Percentiles rank a stretch among this genome's conserved stretches.
Conservation (phyloP, 2,329 filamentous ascomycete genomes). For the Coleophoma cylindrospora region DNA sequence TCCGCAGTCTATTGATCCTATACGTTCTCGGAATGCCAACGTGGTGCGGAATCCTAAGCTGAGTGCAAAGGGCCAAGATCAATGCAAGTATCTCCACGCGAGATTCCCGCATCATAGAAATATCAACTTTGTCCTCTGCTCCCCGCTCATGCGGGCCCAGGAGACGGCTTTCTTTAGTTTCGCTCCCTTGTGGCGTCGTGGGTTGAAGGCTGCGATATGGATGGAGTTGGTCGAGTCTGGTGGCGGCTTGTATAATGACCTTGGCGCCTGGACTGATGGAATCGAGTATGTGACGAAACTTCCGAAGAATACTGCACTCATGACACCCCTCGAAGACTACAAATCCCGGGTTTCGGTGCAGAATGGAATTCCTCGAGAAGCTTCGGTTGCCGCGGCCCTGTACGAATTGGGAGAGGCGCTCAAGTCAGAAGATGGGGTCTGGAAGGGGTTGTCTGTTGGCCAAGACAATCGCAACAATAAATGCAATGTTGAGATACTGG, state of each 20-base stretch:
- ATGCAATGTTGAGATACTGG: constrained; percentile 4
- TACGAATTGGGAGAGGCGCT: constrained; percentile 1
- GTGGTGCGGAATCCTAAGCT: background rate
- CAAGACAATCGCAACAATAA: background rate
- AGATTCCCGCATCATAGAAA: constrained; percentile 33
- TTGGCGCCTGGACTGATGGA: background rate
- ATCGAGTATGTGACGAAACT: background rate
- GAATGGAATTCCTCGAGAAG: no score
- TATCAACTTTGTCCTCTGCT: constrained; percentile 3
- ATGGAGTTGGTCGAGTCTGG: background rate
- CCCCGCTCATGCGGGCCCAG: constrained; percentile 3
- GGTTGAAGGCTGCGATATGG: background rate
- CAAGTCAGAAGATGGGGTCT: constrained; percentile 4
- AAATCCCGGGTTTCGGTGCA: no score
- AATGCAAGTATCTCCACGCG: background rate
- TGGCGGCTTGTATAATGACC: background rate
- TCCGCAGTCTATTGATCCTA: no score
- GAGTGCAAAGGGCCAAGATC: background rate
- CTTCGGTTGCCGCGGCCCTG: background rate
- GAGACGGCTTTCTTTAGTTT: constrained; percentile 3
- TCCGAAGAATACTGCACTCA: background rate
- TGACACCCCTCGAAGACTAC: background rate
- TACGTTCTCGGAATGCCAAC: no score
- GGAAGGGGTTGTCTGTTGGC: constrained; percentile 5
- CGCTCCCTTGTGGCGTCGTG: background rate